phyloP scores from a whole-genome alignment of 2,329 filamentous ascomycete species.

The Sclerotinia spermophila region DNA sequence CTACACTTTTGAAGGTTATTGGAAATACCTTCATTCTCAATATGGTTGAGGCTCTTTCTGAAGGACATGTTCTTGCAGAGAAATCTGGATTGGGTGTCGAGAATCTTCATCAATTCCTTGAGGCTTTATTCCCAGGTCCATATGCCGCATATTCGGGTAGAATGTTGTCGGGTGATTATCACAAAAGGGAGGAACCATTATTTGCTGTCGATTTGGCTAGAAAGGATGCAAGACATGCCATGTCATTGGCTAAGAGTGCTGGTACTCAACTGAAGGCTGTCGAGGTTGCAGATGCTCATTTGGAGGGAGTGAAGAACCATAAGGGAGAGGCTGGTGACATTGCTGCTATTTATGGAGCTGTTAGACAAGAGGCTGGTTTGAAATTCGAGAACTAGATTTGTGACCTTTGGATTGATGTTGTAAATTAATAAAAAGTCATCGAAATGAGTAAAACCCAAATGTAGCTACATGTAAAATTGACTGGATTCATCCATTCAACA shows the following conservation, averaged over 20 bases:
- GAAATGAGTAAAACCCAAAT: background rate
- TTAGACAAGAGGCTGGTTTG: conserved; percentile 69
- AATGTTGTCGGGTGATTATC: conserved; percentile 74
- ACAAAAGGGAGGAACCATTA: conserved; percentile 70
- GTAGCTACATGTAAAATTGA: background rate
- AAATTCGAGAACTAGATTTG: conserved; percentile 61
- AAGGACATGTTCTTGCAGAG: conserved; percentile 75
- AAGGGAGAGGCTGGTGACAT: conserved; percentile 71
- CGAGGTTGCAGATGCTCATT: conserved; percentile 64
- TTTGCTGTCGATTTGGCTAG: conserved; percentile 78
- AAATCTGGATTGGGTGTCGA: conserved; percentile 71
- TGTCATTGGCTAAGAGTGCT: conserved; percentile 58
- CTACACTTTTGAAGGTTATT: conserved; percentile 70
- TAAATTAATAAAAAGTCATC: background rate
- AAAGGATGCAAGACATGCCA: conserved; percentile 77
- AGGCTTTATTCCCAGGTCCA: conserved; percentile 70
- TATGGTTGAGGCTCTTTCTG: conserved; percentile 68
- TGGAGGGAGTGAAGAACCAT: conserved; percentile 66
- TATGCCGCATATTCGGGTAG: conserved; percentile 71
- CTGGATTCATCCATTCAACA: background rate
- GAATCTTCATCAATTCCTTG: conserved; percentile 67
- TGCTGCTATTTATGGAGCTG: conserved; percentile 76
- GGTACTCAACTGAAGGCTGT: conserved; percentile 62
- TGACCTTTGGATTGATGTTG: background rate
- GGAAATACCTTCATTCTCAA: conserved; percentile 85